Evolutionary conservation across 2,329 filamentous ascomycete genomes (phyloP).

Genomic region (Elsinoe ampelina): DNA sequence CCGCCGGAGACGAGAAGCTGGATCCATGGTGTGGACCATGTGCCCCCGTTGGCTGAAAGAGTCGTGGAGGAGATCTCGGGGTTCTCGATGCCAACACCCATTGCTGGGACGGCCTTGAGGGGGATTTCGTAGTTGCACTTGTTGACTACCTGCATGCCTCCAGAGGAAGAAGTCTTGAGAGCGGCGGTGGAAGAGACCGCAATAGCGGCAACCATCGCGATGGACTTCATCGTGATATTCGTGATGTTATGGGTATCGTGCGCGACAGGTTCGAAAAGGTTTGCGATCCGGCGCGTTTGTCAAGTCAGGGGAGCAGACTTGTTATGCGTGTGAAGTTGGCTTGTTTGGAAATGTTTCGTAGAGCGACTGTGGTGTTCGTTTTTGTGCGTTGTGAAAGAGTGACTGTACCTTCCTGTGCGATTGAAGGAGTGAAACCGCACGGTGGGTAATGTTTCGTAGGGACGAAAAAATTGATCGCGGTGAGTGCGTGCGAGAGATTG

Average conservation of each 20-base stretch:
- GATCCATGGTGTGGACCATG: constrained; percentile 28
- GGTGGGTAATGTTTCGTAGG: constrained; percentile 6
- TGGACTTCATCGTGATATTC: constrained; percentile 19
- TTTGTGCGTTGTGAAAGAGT: too few relatives aligned
- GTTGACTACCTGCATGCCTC: constrained; percentile 25
- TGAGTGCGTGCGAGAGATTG: constrained; percentile 12
- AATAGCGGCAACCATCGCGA: constrained; percentile 22
- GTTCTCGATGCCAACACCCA: constrained; percentile 20
- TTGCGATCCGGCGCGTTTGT: constrained; percentile 4
- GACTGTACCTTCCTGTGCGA: constrained; percentile 8
- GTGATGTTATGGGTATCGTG: constrained; percentile 8
- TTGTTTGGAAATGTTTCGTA: background rate
- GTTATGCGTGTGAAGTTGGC: background rate
- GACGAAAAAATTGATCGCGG: constrained; percentile 3
- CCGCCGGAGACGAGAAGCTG: constrained; percentile 26
- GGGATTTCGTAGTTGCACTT: constrained; percentile 26
- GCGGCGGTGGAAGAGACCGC: constrained; percentile 18
- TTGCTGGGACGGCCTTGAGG: constrained; percentile 24
- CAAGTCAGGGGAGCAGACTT: constrained; percentile 2
- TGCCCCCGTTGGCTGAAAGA: constrained; percentile 18
- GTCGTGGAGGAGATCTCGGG: constrained; percentile 20
- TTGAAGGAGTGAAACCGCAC: constrained; percentile 15
- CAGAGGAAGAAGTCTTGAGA: constrained; percentile 15
- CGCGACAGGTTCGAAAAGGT: background rate
- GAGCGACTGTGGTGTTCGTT: background rate